Conservation (phyloP, 768 basidiomycete species). For the Tephrocybe sp. region DNA sequence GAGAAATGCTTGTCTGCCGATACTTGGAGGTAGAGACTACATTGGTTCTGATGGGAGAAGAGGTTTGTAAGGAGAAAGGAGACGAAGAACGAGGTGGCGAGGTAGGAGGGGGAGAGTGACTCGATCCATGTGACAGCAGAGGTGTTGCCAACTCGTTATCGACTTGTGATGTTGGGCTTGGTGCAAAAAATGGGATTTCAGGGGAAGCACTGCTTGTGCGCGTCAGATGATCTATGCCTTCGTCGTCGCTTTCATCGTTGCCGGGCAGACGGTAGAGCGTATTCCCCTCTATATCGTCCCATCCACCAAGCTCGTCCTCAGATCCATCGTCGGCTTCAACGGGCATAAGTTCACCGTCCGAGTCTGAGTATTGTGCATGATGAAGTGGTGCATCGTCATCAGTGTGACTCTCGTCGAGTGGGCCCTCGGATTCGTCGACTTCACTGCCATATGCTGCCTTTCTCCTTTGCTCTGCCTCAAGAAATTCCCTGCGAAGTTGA, state of each 20-base stretch:
- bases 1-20: constrained; percentile 3
- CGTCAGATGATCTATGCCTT: constrained; percentile 33
- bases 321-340: constrained; percentile 18
- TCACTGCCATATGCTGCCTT: constrained; percentile 47
- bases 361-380: neutral
- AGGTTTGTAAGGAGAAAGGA: constrained; percentile 10
- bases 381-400: constrained; percentile 13
- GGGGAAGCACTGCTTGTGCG: constrained; percentile 6
- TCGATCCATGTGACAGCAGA: neutral
- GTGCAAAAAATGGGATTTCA: constrained; percentile 1
- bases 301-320: constrained; percentile 33
- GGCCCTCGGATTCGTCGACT: constrained; percentile 35
- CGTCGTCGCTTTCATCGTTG: constrained; percentile 21
- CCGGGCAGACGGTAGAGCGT: constrained; percentile 28
- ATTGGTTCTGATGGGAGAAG: constrained; percentile 20
- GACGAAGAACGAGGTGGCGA: constrained; percentile 21
- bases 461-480: constrained; percentile 58
- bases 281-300: constrained; percentile 40
- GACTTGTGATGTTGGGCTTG: neutral
- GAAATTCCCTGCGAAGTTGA: constrained; percentile 61
- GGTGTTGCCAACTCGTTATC: no score
- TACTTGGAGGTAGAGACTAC: neutral
- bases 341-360: neutral
- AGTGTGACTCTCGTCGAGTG: constrained; percentile 13
- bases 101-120: constrained; percentile 12